Conservation (phyloP, 495 filamentous ascomycete species). For the Neurospora discreta region DNA sequence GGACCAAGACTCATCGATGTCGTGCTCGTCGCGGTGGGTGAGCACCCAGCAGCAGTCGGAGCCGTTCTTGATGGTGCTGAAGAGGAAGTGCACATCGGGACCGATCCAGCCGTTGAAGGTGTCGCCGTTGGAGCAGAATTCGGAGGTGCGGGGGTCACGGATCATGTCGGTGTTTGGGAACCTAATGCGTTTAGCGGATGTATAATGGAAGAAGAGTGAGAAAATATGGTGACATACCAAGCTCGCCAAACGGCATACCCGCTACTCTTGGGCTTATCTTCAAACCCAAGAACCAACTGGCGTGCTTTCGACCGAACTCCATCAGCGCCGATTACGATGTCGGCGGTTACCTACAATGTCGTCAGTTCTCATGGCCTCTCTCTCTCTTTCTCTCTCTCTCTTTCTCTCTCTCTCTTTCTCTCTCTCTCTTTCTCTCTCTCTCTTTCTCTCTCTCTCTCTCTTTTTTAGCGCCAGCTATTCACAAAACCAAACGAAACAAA, state of each 20-base stretch:
- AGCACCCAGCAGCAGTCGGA: constrained; percentile 56
- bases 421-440: no score
- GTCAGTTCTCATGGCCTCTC: neutral
- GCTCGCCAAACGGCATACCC: constrained; percentile 50
- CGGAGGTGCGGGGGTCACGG: constrained; percentile 42
- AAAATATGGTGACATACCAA: constrained; percentile 31
- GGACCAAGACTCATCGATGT: constrained; percentile 52
- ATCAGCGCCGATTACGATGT: constrained; percentile 49
- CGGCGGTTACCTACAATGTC: constrained; percentile 24
- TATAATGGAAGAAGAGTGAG: no score
- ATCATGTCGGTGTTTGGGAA: constrained; percentile 51
- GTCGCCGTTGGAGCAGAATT: constrained; percentile 52
- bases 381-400: no score
- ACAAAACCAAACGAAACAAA: no score
- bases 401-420: no score
- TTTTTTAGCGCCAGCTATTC: no score
- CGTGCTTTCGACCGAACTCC: constrained; percentile 50
- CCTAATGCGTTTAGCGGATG: constrained; percentile 7
- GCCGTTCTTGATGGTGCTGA: constrained; percentile 47
- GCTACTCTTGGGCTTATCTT: constrained; percentile 46
- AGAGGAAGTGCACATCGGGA: constrained; percentile 49
- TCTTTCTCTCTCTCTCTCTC: no score
- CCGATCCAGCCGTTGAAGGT: constrained; percentile 52
- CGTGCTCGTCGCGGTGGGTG: constrained; percentile 47
- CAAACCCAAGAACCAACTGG: constrained; percentile 46